Base-by-base conservation (phyloP, 1,284 basidiomycete genomes). In the Cryptococcus wingfieldii region DNA sequence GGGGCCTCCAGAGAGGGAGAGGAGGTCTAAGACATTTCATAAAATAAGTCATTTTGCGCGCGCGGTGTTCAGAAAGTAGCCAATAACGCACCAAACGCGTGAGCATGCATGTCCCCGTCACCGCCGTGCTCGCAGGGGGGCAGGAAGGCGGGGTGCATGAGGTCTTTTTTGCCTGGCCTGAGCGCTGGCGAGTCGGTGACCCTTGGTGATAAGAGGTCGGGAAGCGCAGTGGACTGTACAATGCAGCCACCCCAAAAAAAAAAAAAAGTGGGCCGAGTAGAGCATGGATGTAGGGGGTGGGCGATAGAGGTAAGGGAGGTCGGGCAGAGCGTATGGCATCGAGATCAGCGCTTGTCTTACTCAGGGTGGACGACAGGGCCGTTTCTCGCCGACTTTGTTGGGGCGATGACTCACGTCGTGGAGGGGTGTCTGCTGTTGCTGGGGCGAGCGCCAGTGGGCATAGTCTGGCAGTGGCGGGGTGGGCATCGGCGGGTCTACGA, bases 101-200 rank as follows among this genome's bases (percentile, higher is more conserved):
- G 73, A 13, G 71, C 65, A 62, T 75, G 73, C 69, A 72, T 68
- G 41, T 75, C 73, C 25, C 71, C 71, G 34, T 64, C 67, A 19
- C 64, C 61, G 34, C 60, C 63, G 50, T 74, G 72, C 55, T 74
- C 65, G 58, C 73, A 75, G 38, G 71, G 68, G 2, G 71, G 70
- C 3, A 74, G 56, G 57, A 75, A 72, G 41, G 67, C 65, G n/a
- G 70, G 70, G 38, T 72, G 68, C 8, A 71, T 47, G n/a, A 70
- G 51, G 47, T 69, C 68, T 47, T 65, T 61, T 60, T 67, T 69
- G 27, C 51, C 41, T 23, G 50, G 42, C 23, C 3, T 34, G 23
- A 55, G 38, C 13, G 45, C 28, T 31, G 51, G 58, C 10, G 58
- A 48, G 55, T 48, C 39, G 55, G 53, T 16, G 50, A 58, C 31